Conservation (phyloP, 2,329 filamentous ascomycete species). For the Juglanconis juglandina region DNA sequence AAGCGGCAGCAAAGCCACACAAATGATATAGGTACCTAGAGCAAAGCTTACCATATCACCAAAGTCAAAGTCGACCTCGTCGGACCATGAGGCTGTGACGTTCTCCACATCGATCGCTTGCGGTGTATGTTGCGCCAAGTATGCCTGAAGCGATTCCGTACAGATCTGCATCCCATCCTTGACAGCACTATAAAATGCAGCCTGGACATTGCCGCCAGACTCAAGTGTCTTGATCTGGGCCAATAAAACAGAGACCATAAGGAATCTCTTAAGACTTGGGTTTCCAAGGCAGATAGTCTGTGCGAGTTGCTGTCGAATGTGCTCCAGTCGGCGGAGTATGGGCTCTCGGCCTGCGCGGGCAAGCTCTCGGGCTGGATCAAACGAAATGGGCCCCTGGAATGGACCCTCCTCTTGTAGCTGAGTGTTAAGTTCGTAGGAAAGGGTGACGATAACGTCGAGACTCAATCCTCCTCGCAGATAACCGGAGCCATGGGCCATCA, state of each 20-base stretch:
- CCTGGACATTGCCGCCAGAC: background rate
- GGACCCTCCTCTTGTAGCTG: slow-evolving; percentile 5
- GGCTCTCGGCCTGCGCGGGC: slow-evolving; percentile 1
- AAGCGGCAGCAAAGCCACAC: background rate
- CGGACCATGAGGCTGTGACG: background rate
- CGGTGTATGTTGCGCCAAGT: background rate
- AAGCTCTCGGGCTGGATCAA: slow-evolving; percentile 7
- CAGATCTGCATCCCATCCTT: slow-evolving; percentile 2
- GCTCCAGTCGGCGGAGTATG: background rate
- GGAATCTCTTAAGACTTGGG: slow-evolving; percentile 5
- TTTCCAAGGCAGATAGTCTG: slow-evolving; percentile 6
- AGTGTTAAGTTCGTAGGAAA: slow-evolving; percentile 3
- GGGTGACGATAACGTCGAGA: slow-evolving; percentile 8
- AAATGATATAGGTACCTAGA: background rate
- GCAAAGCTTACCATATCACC: background rate
- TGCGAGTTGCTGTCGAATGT: slow-evolving; percentile 9
- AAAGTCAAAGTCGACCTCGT: background rate
- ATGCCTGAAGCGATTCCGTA: background rate
- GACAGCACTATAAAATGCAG: background rate
- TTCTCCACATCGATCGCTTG: background rate
- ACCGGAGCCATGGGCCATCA: slow-evolving; percentile 5
- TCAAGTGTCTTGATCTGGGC: slow-evolving; percentile 6
- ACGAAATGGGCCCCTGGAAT: background rate
- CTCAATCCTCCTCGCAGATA: slow-evolving; percentile 1
- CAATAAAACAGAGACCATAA: background rate